These are phyloP conservation scores for Trypanosoma congolense DNA, from an alignment of 208 protist species.

Conservation along the genomic window DNA sequence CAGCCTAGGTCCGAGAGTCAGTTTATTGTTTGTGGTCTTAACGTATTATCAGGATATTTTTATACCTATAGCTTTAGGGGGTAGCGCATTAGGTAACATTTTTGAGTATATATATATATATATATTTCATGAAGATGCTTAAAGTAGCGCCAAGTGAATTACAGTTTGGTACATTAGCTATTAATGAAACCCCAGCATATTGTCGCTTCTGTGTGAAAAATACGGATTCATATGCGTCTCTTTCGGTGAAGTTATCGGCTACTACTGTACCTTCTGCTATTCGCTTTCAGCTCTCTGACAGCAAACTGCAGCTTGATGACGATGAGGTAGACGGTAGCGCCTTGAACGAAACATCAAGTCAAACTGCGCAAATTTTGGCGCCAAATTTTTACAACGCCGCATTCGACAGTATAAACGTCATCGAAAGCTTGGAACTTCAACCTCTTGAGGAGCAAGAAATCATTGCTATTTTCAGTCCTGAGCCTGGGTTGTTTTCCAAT, in stretches of 20 bases:
- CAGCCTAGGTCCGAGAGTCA: too few relatives aligned
- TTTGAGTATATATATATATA: too few relatives aligned
- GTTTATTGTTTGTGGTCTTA: too few relatives aligned
- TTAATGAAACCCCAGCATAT: constrained; percentile 1
- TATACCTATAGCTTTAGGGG: too few relatives aligned
- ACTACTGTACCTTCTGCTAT: background rate
- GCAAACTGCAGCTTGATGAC: constrained; percentile 35
- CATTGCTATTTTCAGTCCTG: constrained; percentile 51
- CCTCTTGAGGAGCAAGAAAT: constrained; percentile 45
- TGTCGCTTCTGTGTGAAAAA: constrained; percentile 1
- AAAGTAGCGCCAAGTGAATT: constrained; percentile 2
- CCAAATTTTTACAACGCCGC: constrained; percentile 43
- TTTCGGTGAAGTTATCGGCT: background rate
- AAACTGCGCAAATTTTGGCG: background rate
- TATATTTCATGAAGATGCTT: too few relatives aligned
- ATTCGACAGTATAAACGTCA: constrained; percentile 54
- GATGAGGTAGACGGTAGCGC: background rate
- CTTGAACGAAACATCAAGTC: background rate
- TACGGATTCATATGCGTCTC: background rate
- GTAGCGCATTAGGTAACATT: too few relatives aligned
- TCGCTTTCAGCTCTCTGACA: constrained; percentile 1
- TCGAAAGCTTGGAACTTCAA: constrained; percentile 33
- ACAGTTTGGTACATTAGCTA: background rate
- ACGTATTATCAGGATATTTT: too few relatives aligned
- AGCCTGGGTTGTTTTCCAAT: constrained; percentile 45